Evolutionary conservation across 331 rosid genomes (phyloP).

Genomic region (Cydonia oblonga): DNA sequence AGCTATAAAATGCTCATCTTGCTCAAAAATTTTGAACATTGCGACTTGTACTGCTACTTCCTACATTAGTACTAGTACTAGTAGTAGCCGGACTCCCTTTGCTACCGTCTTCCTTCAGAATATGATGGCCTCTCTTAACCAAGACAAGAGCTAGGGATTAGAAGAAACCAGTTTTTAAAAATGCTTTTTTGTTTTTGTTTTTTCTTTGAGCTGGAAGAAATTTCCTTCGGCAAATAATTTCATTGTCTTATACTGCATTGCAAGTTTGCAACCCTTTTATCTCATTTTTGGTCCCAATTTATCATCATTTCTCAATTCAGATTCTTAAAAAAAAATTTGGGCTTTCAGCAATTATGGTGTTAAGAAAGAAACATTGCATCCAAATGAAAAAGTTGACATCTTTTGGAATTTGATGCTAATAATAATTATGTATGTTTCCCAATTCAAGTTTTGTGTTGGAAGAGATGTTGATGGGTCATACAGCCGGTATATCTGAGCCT

Average conservation of each 20-base stretch:
- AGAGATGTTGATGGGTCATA: slow-evolving; percentile 62
- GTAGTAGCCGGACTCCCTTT: background rate
- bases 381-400: background rate
- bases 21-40: background rate
- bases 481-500: slow-evolving; percentile 44
- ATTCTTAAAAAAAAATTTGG: background rate
- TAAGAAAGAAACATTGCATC: background rate
- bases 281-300: background rate
- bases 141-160: background rate
- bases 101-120: background rate
- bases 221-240: no score
- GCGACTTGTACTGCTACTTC: background rate
- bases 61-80: background rate
- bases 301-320: background rate
- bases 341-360: background rate
- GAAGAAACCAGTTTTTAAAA: background rate
- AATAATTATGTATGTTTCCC: background rate
- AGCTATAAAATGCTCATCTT: background rate
- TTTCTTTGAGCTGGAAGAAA: no score
- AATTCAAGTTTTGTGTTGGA: slow-evolving; percentile 27
- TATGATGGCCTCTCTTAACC: background rate
- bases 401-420: background rate
- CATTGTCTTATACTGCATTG: no score
- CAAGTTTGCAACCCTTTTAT: background rate
- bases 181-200: no score